Conservation (phyloP, 495 filamentous ascomycete species). For the Amphirosellinia nigrospora region DNA sequence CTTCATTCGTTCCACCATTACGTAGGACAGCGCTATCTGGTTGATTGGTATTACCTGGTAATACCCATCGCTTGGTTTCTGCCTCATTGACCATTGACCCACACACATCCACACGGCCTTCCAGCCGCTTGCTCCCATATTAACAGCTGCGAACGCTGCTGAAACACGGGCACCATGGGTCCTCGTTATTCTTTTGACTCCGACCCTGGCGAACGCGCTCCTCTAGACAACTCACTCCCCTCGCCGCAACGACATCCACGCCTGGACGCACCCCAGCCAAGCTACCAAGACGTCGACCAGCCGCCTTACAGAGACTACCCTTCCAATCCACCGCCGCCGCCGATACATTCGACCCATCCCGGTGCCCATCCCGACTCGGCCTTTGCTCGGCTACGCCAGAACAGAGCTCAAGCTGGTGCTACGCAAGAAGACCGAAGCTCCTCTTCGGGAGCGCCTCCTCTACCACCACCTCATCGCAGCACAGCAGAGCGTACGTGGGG, state of each 20-base stretch:
- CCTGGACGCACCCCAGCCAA: slow-evolving; percentile 12
- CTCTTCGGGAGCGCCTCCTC: slow-evolving; percentile 34
- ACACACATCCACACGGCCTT: not conserved
- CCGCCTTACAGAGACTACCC: slow-evolving; percentile 32
- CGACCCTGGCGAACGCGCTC: slow-evolving; percentile 46
- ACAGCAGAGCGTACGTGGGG: slow-evolving; percentile 39
- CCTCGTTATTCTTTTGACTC: slow-evolving; percentile 42
- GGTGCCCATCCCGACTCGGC: slow-evolving; percentile 39
- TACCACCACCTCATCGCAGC: slow-evolving; percentile 37
- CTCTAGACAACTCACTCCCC: slow-evolving; percentile 40
- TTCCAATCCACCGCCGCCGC: slow-evolving; percentile 34
- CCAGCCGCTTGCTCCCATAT: not conserved
- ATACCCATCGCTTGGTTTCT: slow-evolving; percentile 20
- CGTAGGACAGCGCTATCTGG: not conserved
- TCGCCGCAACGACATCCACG: slow-evolving; percentile 32
- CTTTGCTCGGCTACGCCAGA: slow-evolving; percentile 16
- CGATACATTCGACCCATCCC: slow-evolving; percentile 44
- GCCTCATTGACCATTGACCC: slow-evolving; percentile 21
- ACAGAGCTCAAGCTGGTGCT: slow-evolving; percentile 28
- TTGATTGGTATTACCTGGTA: slow-evolving; percentile 14
- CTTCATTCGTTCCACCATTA: not conserved
- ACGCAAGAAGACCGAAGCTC: slow-evolving; percentile 22
- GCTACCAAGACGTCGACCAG: slow-evolving; percentile 33
- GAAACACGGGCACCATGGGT: slow-evolving; percentile 32
- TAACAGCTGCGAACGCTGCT: not conserved